Evolutionary conservation across 1,284 basidiomycete species (phyloP).

Genomic region (Pseudozyma sp.): DNA sequence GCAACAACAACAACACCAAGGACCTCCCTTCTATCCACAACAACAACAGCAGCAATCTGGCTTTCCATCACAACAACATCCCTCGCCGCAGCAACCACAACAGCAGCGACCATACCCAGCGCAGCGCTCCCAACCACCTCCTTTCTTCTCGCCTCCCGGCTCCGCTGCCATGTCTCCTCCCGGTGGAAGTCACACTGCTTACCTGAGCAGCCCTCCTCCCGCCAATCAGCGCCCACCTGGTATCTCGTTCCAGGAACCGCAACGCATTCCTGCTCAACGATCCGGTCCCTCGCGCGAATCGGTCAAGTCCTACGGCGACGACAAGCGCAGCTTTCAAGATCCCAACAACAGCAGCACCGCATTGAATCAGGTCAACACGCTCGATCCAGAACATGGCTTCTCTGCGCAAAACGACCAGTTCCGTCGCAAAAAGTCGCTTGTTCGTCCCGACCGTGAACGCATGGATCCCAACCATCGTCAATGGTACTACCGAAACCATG

Average conservation of each 20-base stretch:
- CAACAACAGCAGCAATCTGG: constrained; percentile 49
- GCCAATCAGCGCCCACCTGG: constrained; percentile 22
- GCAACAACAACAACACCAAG: constrained; percentile 9
- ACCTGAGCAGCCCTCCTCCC: constrained; percentile 16
- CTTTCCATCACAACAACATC: constrained; percentile 42
- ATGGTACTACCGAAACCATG: constrained; percentile 93
- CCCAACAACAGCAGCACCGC: constrained; percentile 47
- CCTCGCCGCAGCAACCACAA: constrained; percentile 20
- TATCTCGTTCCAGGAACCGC: constrained; percentile 62
- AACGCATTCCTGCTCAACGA: constrained; percentile 39
- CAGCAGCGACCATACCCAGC: constrained; percentile 20
- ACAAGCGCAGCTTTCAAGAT: constrained; percentile 48
- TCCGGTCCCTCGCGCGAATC: constrained; percentile 54
- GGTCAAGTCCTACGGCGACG: constrained; percentile 50
- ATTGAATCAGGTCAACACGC: constrained; percentile 41
- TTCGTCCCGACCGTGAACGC: constrained; percentile 93
- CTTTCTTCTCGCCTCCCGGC: constrained; percentile 31
- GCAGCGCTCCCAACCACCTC: constrained; percentile 13
- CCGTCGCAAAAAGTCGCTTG: constrained; percentile 89
- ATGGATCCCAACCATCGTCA: constrained; percentile 94
- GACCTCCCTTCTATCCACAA: constrained; percentile 26
- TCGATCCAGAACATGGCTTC: constrained; percentile 62
- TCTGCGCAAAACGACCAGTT: constrained; percentile 68
- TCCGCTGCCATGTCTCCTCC: constrained; percentile 17
- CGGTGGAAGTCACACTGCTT: constrained; percentile 25